Conservation (phyloP, 257 asterid genomes). For the Craterostigma plantagineum region DNA sequence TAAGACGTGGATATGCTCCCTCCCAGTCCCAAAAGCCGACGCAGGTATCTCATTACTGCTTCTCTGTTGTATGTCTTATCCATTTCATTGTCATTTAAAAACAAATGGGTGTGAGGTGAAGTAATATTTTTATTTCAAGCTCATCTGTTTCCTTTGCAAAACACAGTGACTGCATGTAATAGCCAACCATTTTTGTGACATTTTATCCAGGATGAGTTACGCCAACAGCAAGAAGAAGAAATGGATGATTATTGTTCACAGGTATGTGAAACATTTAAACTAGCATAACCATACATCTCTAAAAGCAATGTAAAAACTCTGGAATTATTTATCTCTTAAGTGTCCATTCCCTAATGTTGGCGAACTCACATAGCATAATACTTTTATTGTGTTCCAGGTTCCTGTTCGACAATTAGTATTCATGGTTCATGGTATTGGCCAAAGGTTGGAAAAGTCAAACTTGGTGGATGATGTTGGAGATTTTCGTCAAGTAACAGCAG, state of each 20-base stretch:
- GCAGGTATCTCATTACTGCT: constrained; percentile 24
- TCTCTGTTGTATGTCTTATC: no score
- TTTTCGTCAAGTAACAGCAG: constrained; percentile 62
- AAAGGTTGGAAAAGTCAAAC: constrained; percentile 91
- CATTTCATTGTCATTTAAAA: no score
- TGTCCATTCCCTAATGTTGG: no score
- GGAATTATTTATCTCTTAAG: no score
- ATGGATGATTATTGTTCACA: constrained; percentile 98
- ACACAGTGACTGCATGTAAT: no score
- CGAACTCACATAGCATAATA: no score
- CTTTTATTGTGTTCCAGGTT: constrained; percentile 39
- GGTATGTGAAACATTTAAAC: constrained; percentile 23
- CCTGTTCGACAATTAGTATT: constrained; percentile 89
- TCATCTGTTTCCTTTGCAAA: no score
- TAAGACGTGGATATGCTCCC: constrained; percentile 93
- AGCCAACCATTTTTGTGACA: constrained; percentile 5
- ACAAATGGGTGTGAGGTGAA: no score
- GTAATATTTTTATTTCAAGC: no score
- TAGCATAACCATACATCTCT: no score
- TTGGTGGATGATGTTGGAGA: constrained; percentile 88
- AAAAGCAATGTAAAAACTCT: no score
- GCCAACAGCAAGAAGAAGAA: constrained; percentile 86
- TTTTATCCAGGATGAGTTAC: constrained; percentile 64
- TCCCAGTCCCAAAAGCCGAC: constrained; percentile 76
- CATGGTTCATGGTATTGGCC: constrained; percentile 99